These are phyloP conservation scores for Mrakiaceae sp. DNA, from an alignment of 1,284 basidiomycete genomes.

Conservation along the genomic window DNA sequence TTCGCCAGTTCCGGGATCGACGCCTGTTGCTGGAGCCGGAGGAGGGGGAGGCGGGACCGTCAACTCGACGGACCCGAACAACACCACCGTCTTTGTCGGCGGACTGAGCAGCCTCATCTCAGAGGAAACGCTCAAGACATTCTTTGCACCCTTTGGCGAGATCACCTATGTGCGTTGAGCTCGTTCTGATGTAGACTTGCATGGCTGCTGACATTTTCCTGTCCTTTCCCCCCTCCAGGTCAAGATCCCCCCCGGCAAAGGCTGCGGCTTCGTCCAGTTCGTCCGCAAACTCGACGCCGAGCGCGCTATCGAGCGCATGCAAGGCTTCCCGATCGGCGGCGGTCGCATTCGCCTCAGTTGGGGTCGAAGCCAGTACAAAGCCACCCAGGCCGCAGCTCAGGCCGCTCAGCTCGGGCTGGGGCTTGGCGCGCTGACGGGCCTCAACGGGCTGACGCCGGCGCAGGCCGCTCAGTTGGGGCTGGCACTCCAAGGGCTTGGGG, in stretches of 20 bases:
- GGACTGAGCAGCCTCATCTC: conserved; percentile 72
- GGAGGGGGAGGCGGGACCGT: conserved; percentile 51
- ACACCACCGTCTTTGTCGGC: conserved; percentile 85
- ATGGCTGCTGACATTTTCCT: background rate
- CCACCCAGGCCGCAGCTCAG: conserved; percentile 67
- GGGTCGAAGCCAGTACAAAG: conserved; percentile 85
- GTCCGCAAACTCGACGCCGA: conserved; percentile 84
- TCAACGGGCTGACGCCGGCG: conserved; percentile 16
- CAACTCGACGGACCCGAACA: conserved; percentile 74
- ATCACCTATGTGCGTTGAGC: conserved; percentile 65
- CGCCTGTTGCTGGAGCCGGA: conserved; percentile 48
- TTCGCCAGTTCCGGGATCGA: background rate
- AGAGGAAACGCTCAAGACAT: conserved; percentile 74
- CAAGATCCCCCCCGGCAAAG: conserved; percentile 88
- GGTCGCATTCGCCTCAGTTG: conserved; percentile 82
- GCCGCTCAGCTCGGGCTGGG: conserved; percentile 20
- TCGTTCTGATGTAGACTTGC: conserved; percentile 5
- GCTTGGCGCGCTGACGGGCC: conserved; percentile 13
- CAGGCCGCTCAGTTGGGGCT: conserved; percentile 18
- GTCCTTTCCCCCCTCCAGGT: conserved; percentile 42
- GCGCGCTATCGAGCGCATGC: conserved; percentile 87
- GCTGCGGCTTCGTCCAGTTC: conserved; percentile 92
- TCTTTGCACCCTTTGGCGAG: conserved; percentile 80
- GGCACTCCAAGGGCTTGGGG: conserved; percentile 18
- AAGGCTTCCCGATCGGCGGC: conserved; percentile 84